phyloP scores from a whole-genome alignment of 768 basidiomycete genomes.

The Suillus clintonianus region DNA sequence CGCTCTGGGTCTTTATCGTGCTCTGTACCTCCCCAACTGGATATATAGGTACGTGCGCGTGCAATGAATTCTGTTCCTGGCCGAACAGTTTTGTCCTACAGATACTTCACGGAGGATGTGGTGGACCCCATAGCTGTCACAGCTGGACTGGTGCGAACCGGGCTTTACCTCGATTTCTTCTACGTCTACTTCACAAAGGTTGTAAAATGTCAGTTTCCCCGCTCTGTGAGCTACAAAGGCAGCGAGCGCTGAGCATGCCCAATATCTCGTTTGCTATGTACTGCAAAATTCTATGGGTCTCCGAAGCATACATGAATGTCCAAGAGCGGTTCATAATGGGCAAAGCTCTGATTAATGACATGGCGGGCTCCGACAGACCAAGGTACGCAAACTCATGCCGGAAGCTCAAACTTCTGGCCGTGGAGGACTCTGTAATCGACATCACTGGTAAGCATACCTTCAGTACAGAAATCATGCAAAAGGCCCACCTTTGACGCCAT shows the following conservation, averaged over 20 bases:
- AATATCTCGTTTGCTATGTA: not conserved
- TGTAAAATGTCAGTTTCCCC: too few species aligned
- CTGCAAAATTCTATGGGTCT: not conserved
- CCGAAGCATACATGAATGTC: not conserved
- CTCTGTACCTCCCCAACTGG: constrained; percentile 98
- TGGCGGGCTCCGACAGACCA: not conserved
- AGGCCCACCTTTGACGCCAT: constrained; percentile 41
- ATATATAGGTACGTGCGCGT: constrained; percentile 78
- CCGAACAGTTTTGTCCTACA: constrained; percentile 23
- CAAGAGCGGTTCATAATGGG: not conserved
- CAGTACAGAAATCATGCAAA: constrained; percentile 3
- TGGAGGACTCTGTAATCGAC: constrained; percentile 68
- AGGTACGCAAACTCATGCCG: constrained; percentile 55
- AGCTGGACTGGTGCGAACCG: constrained; percentile 95
- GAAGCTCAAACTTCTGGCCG: constrained; percentile 93
- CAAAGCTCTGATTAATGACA: not conserved
- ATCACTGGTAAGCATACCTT: constrained; percentile 28
- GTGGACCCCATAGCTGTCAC: constrained; percentile 94
- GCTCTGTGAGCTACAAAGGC: not conserved
- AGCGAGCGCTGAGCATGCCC: not conserved
- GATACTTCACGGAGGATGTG: constrained; percentile 65
- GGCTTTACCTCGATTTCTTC: constrained; percentile 95
- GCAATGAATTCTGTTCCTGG: not conserved
- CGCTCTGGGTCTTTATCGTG: constrained; percentile 88
- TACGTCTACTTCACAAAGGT: constrained; percentile 63